phyloP scores from a whole-genome alignment of 805 yeast species.

The Myxozyma vanderwaltii region DNA sequence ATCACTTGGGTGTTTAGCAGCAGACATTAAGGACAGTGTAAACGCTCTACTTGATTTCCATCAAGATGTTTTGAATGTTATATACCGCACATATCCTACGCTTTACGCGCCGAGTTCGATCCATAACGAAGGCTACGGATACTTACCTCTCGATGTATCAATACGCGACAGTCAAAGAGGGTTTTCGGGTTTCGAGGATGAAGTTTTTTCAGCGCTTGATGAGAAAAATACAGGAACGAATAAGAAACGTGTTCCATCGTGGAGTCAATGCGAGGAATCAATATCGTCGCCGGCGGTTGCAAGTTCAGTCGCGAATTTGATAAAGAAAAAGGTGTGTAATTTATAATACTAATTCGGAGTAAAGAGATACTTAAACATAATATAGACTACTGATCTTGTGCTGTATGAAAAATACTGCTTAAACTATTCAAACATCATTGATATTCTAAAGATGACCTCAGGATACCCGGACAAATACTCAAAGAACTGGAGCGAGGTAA shows the following conservation, averaged over 20 bases:
- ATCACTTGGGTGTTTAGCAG: slow-evolving; percentile 3
- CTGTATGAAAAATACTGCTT: slow-evolving; percentile 28
- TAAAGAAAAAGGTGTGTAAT: slow-evolving; percentile 13
- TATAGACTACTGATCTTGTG: slow-evolving; percentile 18
- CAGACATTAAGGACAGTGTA: slow-evolving; percentile 24
- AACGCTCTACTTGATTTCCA: slow-evolving; percentile 23
- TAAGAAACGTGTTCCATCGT: slow-evolving; percentile 9
- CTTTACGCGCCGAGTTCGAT: slow-evolving; percentile 21
- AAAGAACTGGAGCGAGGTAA: slow-evolving; percentile 26
- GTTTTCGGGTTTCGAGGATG: slow-evolving; percentile 14
- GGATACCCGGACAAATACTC: slow-evolving; percentile 5
- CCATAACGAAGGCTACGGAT: background rate
- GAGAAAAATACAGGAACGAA: background rate
- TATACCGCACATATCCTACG: slow-evolving; percentile 25
- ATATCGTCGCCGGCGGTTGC: slow-evolving; percentile 27
- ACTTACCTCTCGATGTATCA: slow-evolving; percentile 6
- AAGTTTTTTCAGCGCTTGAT: slow-evolving; percentile 16
- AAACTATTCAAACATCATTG: slow-evolving; percentile 24
- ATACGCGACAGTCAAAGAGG: slow-evolving; percentile 11
- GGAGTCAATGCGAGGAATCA: slow-evolving; percentile 23
- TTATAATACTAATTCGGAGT: background rate
- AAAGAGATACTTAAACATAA: background rate
- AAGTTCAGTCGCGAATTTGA: slow-evolving; percentile 18
- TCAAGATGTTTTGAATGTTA: slow-evolving; percentile 15
- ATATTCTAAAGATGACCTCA: slow-evolving; percentile 19